Percentiles rank a stretch among this genome's conserved stretches.
phyloP scores from a whole-genome alignment of 129 eudicot genomes.

The Helianthus annuus region HanXRQr2.0-SUNRISE NC_035441.2:137809219-137809718 shows the following conservation, averaged over 20 bases:
- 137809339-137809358: conserved; percentile 31
- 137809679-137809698: conserved; percentile 63
- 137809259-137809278: too few species aligned
- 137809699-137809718: conserved; percentile 77
- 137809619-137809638: conserved; percentile 67
- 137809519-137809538: conserved; percentile 79
- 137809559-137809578: conserved; percentile 11
- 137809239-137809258: too few species aligned
- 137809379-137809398: conserved; percentile 58
- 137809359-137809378: conserved; percentile 73
- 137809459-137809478: conserved; percentile 81
- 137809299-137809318: too few species aligned
- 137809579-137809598: background rate
- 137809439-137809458: conserved; percentile 76
- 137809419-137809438: conserved; percentile 60
- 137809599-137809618: background rate
- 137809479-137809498: conserved; percentile 86
- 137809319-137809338: too few species aligned
- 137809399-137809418: conserved; percentile 69
- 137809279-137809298: too few species aligned
- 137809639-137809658: conserved; percentile 55
- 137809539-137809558: conserved; percentile 56
- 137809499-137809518: conserved; percentile 77
- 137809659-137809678: conserved; percentile 56
- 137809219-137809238: too few species aligned